Conservation (phyloP, 257 asterid species). For the Plantago ovata region DNA sequence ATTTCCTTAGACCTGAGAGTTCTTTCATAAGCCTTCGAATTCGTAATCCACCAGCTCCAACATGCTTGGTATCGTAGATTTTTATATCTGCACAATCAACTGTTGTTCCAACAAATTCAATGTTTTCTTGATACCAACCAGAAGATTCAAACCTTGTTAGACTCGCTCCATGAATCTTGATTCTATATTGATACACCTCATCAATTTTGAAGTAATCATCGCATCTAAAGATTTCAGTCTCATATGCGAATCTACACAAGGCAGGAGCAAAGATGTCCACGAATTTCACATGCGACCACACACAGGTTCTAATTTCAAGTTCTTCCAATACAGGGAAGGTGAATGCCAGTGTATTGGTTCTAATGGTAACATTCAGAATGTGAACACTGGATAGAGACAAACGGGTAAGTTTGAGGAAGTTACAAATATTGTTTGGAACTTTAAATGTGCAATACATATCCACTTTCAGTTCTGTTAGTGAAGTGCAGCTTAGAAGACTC, state of each 20-base stretch:
- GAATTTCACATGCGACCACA: background rate
- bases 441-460: background rate
- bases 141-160: background rate
- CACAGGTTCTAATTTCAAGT: background rate
- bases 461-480: background rate
- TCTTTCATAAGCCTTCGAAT: background rate
- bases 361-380: background rate
- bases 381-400: background rate
- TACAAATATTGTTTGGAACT: background rate
- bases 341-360: background rate
- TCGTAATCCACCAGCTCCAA: background rate
- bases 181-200: background rate
- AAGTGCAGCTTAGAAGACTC: background rate
- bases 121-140: background rate
- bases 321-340: conserved; percentile 1
- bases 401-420: background rate
- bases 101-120: background rate
- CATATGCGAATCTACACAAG: background rate
- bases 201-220: no score
- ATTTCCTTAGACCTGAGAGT: background rate
- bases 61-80: background rate
- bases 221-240: background rate
- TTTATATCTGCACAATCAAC: background rate
- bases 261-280: conserved; percentile 6
- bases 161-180: conserved; percentile 1